Conservation (phyloP, 108 stramenopile genomes). For the Skeletonema marinoi region DNA sequence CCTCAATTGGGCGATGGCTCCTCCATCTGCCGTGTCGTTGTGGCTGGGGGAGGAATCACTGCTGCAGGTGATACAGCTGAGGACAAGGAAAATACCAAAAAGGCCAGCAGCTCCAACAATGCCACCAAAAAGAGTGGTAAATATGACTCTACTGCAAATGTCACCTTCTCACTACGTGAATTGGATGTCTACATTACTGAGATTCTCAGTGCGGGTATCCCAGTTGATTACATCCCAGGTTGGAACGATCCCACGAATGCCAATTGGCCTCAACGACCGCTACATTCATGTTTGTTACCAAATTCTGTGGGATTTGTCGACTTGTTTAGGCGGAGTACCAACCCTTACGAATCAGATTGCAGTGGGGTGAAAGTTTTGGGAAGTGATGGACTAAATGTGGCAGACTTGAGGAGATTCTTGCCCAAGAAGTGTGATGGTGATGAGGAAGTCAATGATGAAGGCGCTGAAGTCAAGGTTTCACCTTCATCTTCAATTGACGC, state of each 20-base stretch:
- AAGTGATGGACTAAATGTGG: constrained; percentile 77
- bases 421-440: constrained; percentile 6
- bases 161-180: constrained; percentile 40
- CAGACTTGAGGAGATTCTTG: constrained; percentile 66
- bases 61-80: constrained; percentile 3
- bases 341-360: constrained; percentile 69
- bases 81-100: constrained; percentile 8
- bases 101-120: constrained; percentile 15
- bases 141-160: constrained; percentile 13
- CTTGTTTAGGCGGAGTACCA: constrained; percentile 64
- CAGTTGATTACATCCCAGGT: constrained; percentile 81
- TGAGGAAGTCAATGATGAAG: constrained; percentile 22
- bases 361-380: constrained; percentile 55
- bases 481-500: constrained; percentile 46
- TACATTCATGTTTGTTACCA: constrained; percentile 79
- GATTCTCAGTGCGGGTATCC: constrained; percentile 61
- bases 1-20: constrained; percentile 52
- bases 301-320: constrained; percentile 39
- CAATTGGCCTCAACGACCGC: constrained; percentile 86
- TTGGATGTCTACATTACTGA: constrained; percentile 67
- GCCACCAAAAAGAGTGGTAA: constrained; percentile 21
- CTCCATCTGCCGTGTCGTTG: constrained; percentile 64
- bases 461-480: neutral
- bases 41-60: constrained; percentile 64
- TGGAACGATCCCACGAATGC: constrained; percentile 83